Conservation (phyloP, 441 rosid species). For the Isatis lusitanica region DNA sequence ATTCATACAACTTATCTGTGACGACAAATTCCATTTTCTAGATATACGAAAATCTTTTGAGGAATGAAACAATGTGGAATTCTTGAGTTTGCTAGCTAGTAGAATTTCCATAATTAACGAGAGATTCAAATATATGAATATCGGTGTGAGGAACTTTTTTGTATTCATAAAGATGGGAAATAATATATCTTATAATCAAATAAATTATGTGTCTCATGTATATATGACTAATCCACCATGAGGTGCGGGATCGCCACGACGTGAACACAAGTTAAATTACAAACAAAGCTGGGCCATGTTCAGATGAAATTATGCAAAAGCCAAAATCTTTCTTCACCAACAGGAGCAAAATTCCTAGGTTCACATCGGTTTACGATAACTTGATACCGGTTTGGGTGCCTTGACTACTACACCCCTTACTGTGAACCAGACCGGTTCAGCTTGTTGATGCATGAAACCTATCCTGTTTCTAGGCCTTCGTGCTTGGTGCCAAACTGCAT, state of each 20-base stretch:
- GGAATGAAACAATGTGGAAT: too few species aligned
- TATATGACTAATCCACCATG: background rate
- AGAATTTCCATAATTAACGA: background rate
- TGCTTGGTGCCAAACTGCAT: slow-evolving; percentile 21
- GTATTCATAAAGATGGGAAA: background rate
- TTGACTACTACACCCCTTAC: background rate
- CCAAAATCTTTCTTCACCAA: slow-evolving; percentile 1
- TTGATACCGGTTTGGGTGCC: background rate
- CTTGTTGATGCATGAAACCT: slow-evolving; percentile 1
- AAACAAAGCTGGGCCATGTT: slow-evolving; percentile 14
- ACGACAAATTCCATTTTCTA: too few species aligned
- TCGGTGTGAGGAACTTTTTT: background rate
- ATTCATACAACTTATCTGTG: too few species aligned
- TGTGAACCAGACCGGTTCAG: background rate
- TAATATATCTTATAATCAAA: background rate
- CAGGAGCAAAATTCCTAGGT: slow-evolving; percentile 10
- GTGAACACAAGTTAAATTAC: background rate
- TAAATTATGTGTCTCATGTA: background rate
- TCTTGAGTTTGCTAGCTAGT: background rate
- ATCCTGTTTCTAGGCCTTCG: slow-evolving; percentile 1
- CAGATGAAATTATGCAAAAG: too few species aligned
- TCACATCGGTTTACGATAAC: background rate
- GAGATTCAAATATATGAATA: background rate
- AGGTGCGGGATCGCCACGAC: background rate
- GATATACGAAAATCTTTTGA: too few species aligned